A percentile compares a stretch with the other conserved stretches of the same genome.
Evolutionary conservation across 176 grass and related monocot genomes (phyloP).

Genomic region (Phoenix dactylifera): DNA sequence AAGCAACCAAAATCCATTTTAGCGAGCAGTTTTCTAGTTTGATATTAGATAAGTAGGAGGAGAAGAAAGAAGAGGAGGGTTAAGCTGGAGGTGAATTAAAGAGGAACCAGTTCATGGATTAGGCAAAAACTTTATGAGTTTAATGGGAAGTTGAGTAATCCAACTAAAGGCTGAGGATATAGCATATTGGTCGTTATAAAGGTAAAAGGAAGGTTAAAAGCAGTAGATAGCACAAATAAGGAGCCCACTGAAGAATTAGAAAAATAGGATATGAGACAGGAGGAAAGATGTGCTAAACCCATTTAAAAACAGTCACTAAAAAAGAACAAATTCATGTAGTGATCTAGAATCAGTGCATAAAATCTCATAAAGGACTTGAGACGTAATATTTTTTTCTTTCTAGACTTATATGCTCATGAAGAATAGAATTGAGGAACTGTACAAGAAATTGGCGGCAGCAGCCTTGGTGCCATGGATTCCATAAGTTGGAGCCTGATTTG

Average conservation of each 20-base stretch:
- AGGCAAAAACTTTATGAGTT: conserved; percentile 11
- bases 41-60: not conserved
- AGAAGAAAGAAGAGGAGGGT: not conserved
- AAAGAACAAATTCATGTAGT: not conserved
- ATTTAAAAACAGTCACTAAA: not conserved
- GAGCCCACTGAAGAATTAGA: conserved; percentile 13
- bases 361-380: no score
- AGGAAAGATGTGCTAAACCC: not conserved
- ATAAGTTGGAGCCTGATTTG: not conserved
- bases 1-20: conserved; percentile 1
- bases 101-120: not conserved
- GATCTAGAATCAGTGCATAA: no score
- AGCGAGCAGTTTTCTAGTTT: not conserved
- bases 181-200: not conserved
- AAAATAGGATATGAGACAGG: not conserved
- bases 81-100: not conserved
- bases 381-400: no score
- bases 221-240: conserved; percentile 15
- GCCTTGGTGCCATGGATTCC: conserved; percentile 6
- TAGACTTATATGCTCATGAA: no score
- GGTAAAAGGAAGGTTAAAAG: not conserved
- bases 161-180: not conserved
- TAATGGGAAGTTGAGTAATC: conserved; percentile 13
- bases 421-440: not conserved
- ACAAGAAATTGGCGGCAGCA: conserved; percentile 13